Base-by-base conservation (phyloP, 768 basidiomycete species). In the Macrolepiota albuminosa region DNA sequence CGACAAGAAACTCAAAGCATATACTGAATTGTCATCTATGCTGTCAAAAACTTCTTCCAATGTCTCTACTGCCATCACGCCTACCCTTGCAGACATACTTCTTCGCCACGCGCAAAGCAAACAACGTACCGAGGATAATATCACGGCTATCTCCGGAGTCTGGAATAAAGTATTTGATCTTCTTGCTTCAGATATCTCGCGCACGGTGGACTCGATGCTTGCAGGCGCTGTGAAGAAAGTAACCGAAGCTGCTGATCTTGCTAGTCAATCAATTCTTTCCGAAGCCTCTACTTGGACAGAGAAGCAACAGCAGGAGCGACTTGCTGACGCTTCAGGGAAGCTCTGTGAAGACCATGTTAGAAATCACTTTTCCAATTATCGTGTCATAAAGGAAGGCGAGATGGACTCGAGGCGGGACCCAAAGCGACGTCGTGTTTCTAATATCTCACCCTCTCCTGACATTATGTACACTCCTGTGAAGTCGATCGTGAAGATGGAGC, bases 91-190 rank as follows among this genome's bases (percentile, higher is more conserved):
- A 24, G 75, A 78, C 40, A 74, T 82, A 29, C 70, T 78, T 59
- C 67, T 72, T 42, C 73, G 70, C 36, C 79, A 82, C 57, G 72
- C 72, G 46, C 73, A 79, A 57, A 75, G 70, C 60, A 78, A 78
- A 62, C 72, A 75, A 53, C 76, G 73, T 21, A 70, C 76, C 33
- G 77, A 81, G 56, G 69, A 71, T 50, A 75, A 71, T 54, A 68
- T 74, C 42, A 66, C 69, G 48, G 75, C 74, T 14, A 74, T 82
- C n/a, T 76, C 75, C 54, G 61, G 67, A 31, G 64, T 82, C 45
- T 84, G 84, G 83, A 73, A 72, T 59, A 70, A 77, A 39, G 69
- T 77, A n/a, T 78, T 84, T 53, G 71, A 77, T 40, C 56, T 71
- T 24, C 71, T 83, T 56, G 69, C 75, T 21, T 66, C 66, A 18